These are phyloP conservation scores for Psilocybe sp. DNA, from an alignment of 768 basidiomycete species.

Conservation along the genomic window DNA sequence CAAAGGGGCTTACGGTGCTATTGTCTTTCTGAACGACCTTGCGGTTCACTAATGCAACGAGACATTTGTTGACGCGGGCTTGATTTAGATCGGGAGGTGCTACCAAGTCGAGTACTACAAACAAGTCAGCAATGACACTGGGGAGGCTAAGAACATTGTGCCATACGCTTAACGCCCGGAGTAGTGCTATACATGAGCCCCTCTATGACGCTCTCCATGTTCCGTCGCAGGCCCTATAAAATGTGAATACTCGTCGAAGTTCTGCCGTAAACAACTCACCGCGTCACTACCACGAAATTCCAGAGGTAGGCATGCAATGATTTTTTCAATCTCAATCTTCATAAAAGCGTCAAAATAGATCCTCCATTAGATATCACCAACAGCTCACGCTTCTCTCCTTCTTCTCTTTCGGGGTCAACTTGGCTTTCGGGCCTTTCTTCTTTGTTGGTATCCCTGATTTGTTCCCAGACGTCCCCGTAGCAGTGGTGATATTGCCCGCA, in stretches of 20 bases:
- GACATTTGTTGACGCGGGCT: conserved; percentile 88
- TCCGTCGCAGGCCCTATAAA: conserved; percentile 62
- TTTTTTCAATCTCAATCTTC: conserved; percentile 63
- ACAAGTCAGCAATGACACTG: not conserved
- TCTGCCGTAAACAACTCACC: conserved; percentile 38
- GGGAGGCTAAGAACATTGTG: not conserved
- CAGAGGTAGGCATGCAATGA: conserved; percentile 75
- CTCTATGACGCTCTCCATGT: conserved; percentile 81
- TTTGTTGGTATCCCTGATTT: conserved; percentile 38
- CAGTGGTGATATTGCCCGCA: conserved; percentile 35
- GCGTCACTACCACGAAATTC: conserved; percentile 91
- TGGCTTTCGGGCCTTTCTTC: conserved; percentile 61
- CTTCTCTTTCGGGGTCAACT: conserved; percentile 77
- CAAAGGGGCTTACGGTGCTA: conserved; percentile 41
- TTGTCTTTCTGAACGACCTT: conserved; percentile 82
- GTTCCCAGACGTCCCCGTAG: conserved; percentile 27
- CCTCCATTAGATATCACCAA: not conserved
- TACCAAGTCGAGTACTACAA: conserved; percentile 72
- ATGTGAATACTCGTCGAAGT: not conserved
- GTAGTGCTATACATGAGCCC: conserved; percentile 63
- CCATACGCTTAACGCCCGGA: conserved; percentile 61
- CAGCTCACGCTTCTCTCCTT: conserved; percentile 71
- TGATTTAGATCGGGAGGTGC: conserved; percentile 82
- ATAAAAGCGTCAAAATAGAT: not conserved
- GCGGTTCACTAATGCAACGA: conserved; percentile 86